Base-by-base conservation (phyloP, 2,329 filamentous ascomycete species). In the Bipolaris cookei region DNA sequence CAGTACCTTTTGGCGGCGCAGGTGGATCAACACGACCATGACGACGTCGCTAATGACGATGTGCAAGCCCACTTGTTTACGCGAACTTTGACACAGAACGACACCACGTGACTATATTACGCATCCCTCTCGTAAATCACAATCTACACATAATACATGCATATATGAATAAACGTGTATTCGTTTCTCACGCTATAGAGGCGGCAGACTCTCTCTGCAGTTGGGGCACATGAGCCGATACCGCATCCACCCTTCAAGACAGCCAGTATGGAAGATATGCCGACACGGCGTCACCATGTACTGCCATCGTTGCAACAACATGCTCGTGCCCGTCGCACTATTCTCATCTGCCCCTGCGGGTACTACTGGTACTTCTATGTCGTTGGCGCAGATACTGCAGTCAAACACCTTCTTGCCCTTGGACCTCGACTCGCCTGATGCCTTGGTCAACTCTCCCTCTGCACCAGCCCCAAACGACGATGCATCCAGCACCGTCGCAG, bases 211-310 rank as follows among this genome's bases (percentile, higher is more conserved):
- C 79, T 97, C 93, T 66, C 95, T 84, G 78, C 95, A 98, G 64
- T 97, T 97, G 1, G 95, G 95, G 78, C 95, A 99, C 79, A 97
- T 92, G 70, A 99, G 78, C 56, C 94, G 81, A 75, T 96, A 92
- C 72, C 91, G 85, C 90, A 99, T 95, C 95, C 95, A 98, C 37
- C 92, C 92, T 78, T 98, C 94, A 65, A 99, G 79, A 76, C 95
- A 99, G 30, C 84, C 82, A 54, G 88, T 95, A 74, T 99, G 95
- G 75, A 99, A 99, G 46, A 98, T 92, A 79, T 99, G 95, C 53
- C 93, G 83, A 76, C 95, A 99, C 45, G 95, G 95, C 55, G 95
- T 99, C 20, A 98, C 91, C 95, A 99, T 99, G 78, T 98, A 98
- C 66, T 86, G 83, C 47, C 93, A 85, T 59, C 94, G 83, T 30